Percentiles rank a stretch among this genome's conserved stretches.
Evolutionary conservation across 2,329 filamentous ascomycete species (phyloP).

Genomic region (Chaetomiaceae sp.): DNA sequence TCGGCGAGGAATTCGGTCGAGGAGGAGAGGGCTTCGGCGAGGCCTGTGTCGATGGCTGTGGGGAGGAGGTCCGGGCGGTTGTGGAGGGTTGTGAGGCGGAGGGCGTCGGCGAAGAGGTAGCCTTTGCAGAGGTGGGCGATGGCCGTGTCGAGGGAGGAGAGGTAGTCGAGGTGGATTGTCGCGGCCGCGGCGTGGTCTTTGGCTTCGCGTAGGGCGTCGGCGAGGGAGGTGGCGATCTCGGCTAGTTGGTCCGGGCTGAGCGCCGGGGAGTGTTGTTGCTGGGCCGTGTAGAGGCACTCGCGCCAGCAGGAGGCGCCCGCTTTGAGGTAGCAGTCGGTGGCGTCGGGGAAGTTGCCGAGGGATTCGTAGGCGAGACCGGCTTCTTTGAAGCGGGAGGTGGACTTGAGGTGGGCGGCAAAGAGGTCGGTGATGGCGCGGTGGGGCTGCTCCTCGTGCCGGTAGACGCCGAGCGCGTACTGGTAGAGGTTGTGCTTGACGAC

Average conservation of each 20-base stretch:
- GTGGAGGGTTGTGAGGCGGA: conserved; percentile 65
- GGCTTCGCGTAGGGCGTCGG: conserved; percentile 72
- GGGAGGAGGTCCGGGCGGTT: conserved; percentile 58
- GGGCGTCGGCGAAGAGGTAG: conserved; percentile 83
- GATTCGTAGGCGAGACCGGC: conserved; percentile 90
- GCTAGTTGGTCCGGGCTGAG: conserved; percentile 55
- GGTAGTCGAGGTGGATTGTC: conserved; percentile 75
- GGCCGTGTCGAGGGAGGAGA: conserved; percentile 65
- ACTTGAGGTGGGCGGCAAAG: conserved; percentile 74
- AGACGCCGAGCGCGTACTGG: conserved; percentile 68
- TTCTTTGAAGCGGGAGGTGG: conserved; percentile 72
- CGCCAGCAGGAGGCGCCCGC: conserved; percentile 77
- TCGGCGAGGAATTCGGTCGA: conserved; percentile 91
- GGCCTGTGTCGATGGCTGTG: conserved; percentile 67
- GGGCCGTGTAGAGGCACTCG: conserved; percentile 78
- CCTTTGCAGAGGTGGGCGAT: conserved; percentile 79
- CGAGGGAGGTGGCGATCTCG: conserved; percentile 68
- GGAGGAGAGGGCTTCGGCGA: conserved; percentile 73
- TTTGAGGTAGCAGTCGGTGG: conserved; percentile 77
- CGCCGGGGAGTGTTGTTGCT: conserved; percentile 54
- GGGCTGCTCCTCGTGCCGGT: conserved; percentile 71
- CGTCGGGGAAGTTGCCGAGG: conserved; percentile 65
- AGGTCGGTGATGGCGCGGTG: conserved; percentile 66
- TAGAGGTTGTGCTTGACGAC: conserved; percentile 76
- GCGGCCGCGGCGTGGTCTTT: conserved; percentile 81